phyloP scores from a whole-genome alignment of 1,284 basidiomycete species.

The Puccinia novopanici region DNA sequence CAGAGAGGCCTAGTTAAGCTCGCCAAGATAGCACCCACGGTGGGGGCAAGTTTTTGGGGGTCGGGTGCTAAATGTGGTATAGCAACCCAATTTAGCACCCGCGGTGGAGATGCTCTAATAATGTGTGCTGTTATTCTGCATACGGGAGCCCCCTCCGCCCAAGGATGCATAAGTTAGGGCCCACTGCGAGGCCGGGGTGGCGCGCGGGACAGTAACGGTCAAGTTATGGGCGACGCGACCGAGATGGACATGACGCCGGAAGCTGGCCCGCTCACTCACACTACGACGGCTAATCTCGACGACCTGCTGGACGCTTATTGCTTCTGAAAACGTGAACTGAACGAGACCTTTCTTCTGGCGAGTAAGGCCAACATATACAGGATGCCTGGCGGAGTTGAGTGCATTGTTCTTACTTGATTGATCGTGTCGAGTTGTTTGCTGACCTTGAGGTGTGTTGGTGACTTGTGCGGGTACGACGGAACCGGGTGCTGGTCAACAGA shows the following conservation, averaged over 20 bases:
- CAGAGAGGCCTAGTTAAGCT: no score
- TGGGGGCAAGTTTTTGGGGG: no score
- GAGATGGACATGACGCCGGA: not conserved
- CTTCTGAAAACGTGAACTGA: not conserved
- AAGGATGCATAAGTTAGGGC: not conserved
- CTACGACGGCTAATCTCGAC: not conserved
- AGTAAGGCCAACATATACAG: not conserved
- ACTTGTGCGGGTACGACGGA: not conserved
- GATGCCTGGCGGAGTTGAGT: constrained; percentile 10
- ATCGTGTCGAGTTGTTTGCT: not conserved
- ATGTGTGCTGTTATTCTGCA: not conserved
- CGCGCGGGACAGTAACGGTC: not conserved
- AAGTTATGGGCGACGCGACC: not conserved
- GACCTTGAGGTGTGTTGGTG: not conserved
- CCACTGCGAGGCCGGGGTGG: not conserved
- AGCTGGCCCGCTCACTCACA: no score
- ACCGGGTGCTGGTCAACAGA: not conserved
- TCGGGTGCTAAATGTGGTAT: no score
- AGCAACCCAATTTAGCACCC: no score
- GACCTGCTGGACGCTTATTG: not conserved
- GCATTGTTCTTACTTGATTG: not conserved
- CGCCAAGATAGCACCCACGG: no score
- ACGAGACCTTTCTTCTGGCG: not conserved
- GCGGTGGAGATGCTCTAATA: no score
- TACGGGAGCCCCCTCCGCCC: not conserved